Base-by-base conservation (phyloP, 345 rosid genomes). In the Reutealis trisperma region DNA sequence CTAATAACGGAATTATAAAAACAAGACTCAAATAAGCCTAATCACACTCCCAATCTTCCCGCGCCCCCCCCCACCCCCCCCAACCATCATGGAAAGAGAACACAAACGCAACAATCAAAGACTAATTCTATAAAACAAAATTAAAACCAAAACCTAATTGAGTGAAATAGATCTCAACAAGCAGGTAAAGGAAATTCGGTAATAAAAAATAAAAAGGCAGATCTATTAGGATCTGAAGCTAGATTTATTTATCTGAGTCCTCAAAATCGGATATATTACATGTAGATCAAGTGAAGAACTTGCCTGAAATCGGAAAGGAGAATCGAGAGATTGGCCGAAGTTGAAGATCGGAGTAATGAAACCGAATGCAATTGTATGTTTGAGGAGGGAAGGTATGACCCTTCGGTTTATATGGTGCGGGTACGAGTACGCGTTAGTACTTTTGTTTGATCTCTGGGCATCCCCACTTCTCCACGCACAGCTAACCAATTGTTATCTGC, bases 391-490 rank as follows among this genome's bases (percentile, higher is more conserved):
- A 6, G 5, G 11, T 44, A 8, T 16, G 41, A 37, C 5, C 5
- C 21, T 1, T 34, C 7, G 8, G 13, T 18, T 25, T 58, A 69
- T 44, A 59, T 13, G 13, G 59, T 1, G 9, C 1, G 27, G 8
- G 1, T 25, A 5, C 25, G 16, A 22, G 24, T 16, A 18, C 5
- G 37, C n/a, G 47, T 32, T n/a, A n/a, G 1, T 12, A 9, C 51
- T 47, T 47, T 10, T 2, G 51, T 47, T 47, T 10, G 51, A 47
- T 47, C 51, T 9, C 1, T 9, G 51, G 51, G 51, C n/a, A n/a
- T 10, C n/a, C 21, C n/a, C 1, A 62, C 58, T 1, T 7, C 19
- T 73, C 78, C 79, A 82, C 81, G 79, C 74, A 8, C 13, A 9
- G 4, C 1, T 3, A 2, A 0, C 79, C 82, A 78, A 71, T 78